phyloP scores from a whole-genome alignment of 1,139 yeast genomes.

The Pichia sp. region DNA sequence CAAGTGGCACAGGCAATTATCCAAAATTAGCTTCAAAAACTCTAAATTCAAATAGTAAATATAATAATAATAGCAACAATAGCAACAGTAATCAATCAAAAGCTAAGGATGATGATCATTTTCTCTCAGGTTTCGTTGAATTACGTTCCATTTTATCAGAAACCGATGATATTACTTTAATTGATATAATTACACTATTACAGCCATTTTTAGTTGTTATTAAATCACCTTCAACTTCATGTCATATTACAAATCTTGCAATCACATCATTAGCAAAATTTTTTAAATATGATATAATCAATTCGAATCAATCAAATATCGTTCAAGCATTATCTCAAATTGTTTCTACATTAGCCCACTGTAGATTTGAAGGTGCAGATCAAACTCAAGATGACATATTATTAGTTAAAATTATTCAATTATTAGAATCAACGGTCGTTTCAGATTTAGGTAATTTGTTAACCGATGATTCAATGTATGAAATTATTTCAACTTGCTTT shows the following conservation, averaged over 20 bases:
- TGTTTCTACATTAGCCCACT: slow-evolving; percentile 78
- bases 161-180: slow-evolving; percentile 43
- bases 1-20: background rate
- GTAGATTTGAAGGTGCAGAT: slow-evolving; percentile 93
- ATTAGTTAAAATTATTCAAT: slow-evolving; percentile 67
- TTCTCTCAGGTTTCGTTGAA: slow-evolving; percentile 76
- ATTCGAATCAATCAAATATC: slow-evolving; percentile 42
- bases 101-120: slow-evolving; percentile 45
- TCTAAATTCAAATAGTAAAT: slow-evolving; percentile 1
- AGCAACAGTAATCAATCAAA: slow-evolving; percentile 23
- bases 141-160: slow-evolving; percentile 65
- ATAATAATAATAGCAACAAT: slow-evolving; percentile 2
- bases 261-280: slow-evolving; percentile 65
- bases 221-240: slow-evolving; percentile 79
- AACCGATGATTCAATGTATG: slow-evolving; percentile 79
- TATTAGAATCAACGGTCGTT: slow-evolving; percentile 62
- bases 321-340: slow-evolving; percentile 51
- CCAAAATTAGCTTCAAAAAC: slow-evolving; percentile 19
- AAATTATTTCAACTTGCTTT: slow-evolving; percentile 85
- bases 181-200: slow-evolving; percentile 68
- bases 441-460: slow-evolving; percentile 59
- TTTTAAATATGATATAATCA: slow-evolving; percentile 54
- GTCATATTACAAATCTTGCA: slow-evolving; percentile 78
- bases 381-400: slow-evolving; percentile 92
- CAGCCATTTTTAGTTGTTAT: slow-evolving; percentile 87